These are phyloP conservation scores for Euryodendron excelsum DNA, from an alignment of 148 eudicot genomes.

Conservation along the genomic window DNA sequence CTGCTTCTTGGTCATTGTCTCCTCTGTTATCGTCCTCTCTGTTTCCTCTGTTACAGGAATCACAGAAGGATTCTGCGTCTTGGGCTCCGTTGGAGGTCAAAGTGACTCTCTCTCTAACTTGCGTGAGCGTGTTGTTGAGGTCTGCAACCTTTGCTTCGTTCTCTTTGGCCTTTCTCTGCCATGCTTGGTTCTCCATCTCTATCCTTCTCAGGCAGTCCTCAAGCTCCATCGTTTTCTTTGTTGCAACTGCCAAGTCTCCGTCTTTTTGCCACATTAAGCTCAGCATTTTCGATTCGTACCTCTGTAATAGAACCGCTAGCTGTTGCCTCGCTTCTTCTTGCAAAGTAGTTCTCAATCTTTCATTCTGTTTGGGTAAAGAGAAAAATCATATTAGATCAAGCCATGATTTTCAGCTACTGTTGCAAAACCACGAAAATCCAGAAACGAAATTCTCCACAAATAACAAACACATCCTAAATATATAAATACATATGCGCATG, in stretches of 20 bases:
- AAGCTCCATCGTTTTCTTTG: conserved; percentile 32
- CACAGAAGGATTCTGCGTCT: conserved; percentile 46
- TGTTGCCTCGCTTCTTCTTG: conserved; percentile 36
- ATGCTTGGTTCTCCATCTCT: conserved; percentile 35
- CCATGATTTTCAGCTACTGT: neutral
- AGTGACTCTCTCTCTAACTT: conserved; percentile 18
- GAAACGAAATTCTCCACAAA: neutral
- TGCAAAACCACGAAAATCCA: neutral
- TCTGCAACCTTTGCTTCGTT: conserved; percentile 28
- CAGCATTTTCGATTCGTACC: conserved; percentile 27
- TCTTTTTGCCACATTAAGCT: conserved; percentile 36
- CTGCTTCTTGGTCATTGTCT: neutral
- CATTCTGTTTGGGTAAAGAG: neutral
- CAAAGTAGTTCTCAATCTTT: too few species aligned
- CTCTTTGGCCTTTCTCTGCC: conserved; percentile 47
- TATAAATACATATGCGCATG: too few species aligned
- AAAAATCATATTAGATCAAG: neutral
- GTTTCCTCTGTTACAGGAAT: conserved; percentile 7
- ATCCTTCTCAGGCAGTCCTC: conserved; percentile 27
- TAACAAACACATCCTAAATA: neutral
- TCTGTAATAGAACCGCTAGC: conserved; percentile 14
- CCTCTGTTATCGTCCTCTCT: neutral
- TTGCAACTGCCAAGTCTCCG: conserved; percentile 31
- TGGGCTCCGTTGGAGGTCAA: too few species aligned
- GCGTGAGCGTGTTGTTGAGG: conserved; percentile 31